Percentiles rank a stretch among this genome's conserved stretches.
Evolutionary conservation across 2,329 filamentous ascomycete species (phyloP).

Genomic region (Microthyrium microscopicum): DNA sequence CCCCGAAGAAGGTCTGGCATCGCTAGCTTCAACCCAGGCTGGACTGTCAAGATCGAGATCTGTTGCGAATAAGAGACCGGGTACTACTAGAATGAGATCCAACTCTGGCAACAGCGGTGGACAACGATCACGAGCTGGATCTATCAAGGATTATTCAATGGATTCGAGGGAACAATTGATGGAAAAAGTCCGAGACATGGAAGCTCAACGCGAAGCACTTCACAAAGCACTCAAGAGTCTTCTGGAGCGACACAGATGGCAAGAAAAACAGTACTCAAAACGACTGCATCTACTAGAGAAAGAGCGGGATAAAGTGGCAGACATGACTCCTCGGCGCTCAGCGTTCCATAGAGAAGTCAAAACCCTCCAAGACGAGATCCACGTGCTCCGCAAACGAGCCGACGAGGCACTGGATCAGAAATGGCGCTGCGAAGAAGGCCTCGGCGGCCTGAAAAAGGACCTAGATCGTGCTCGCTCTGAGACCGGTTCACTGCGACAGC

Average conservation of each 20-base stretch:
- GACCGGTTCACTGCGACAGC: constrained; percentile 60
- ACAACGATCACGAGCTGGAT: constrained; percentile 15
- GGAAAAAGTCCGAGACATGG: constrained; percentile 48
- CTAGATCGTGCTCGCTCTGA: constrained; percentile 90
- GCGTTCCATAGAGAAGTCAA: constrained; percentile 75
- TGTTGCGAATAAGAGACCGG: constrained; percentile 30
- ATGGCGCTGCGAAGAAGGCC: constrained; percentile 85
- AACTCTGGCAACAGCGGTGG: neutral
- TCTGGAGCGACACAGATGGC: constrained; percentile 68
- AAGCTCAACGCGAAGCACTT: constrained; percentile 82
- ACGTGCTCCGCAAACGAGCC: constrained; percentile 64
- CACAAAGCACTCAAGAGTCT: constrained; percentile 75
- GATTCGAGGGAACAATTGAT: constrained; percentile 6
- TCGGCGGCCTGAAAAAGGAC: constrained; percentile 85
- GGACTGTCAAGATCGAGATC: constrained; percentile 52
- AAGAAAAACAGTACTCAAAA: constrained; percentile 71
- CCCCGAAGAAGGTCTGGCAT: constrained; percentile 12
- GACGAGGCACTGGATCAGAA: constrained; percentile 93
- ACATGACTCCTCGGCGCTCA: constrained; percentile 51
- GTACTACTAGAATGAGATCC: constrained; percentile 14
- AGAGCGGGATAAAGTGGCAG: constrained; percentile 59
- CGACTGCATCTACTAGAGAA: constrained; percentile 59
- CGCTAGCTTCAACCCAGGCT: constrained; percentile 17
- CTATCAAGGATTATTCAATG: constrained; percentile 21
- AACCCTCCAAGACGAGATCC: constrained; percentile 68